Conservation (phyloP, 306 rosid genomes). For the Delonix regia region DNA sequence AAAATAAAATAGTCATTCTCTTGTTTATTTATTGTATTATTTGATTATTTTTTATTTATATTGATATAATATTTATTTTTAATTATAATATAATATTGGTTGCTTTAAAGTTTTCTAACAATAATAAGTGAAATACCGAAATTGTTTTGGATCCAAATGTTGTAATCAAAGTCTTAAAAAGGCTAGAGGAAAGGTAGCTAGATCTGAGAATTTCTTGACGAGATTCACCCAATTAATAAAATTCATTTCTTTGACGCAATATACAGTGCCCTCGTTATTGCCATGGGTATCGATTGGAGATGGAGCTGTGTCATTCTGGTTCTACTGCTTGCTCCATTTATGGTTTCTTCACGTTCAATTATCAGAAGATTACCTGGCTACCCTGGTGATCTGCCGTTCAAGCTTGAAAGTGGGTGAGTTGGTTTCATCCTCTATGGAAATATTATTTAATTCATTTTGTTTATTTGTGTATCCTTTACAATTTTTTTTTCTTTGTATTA, state of each 20-base stretch:
- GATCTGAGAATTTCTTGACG: neutral
- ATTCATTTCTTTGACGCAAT: neutral
- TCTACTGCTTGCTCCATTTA: neutral
- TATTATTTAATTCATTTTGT: neutral
- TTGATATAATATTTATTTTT: neutral
- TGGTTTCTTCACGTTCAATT: conserved; percentile 6
- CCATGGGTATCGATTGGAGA: conserved; percentile 3
- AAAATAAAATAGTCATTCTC: too few species aligned
- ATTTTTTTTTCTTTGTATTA: neutral
- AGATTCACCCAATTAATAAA: neutral
- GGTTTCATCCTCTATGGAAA: neutral
- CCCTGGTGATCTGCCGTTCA: conserved; percentile 9
- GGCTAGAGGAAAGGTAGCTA: neutral
- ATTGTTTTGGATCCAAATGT: neutral
- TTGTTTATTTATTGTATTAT: neutral
- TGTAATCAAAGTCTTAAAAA: neutral
- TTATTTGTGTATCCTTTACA: neutral
- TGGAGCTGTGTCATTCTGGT: neutral
- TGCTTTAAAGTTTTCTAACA: neutral
- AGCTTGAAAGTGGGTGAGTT: conserved; percentile 17
- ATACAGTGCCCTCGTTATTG: neutral
- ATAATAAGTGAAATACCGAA: neutral
- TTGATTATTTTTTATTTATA: neutral
- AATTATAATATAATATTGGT: neutral
- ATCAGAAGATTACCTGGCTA: neutral